Evolutionary conservation across 1,139 yeast genomes (phyloP), one percentile per base, ranked within the genome.

Genomic region (Debaryomycetaceae sp.): DNA sequence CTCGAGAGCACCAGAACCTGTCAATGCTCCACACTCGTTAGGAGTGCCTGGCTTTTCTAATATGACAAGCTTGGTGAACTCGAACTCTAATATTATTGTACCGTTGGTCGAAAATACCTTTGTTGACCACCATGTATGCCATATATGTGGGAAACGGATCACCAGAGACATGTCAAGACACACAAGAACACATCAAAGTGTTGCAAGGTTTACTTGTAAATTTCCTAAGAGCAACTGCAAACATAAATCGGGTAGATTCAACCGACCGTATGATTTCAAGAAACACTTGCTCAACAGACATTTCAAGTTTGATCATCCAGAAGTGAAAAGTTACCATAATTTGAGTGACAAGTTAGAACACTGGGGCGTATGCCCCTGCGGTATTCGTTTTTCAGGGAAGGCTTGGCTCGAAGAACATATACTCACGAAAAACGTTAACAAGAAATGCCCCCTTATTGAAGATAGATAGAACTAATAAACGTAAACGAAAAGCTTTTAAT

Each of bases 241-340:
- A 48, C 79, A 74, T 52, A 69, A 71, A 49, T 71, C 77, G 0
- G 71, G 73, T 39, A 63, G 73, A 47, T 74, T 74, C 49, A 74
- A 74, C 53, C 61, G 79, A 38, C 79, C 79, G 1, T 74, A 74
- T 51, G 79, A 74, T 55, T 74, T 70, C 61, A 74, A 74, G 49
- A 74, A 74, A 45, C 79, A 74, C 50, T 58, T 74, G 42, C 61
- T 74, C 36, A 76, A 73, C 48, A 65, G 66, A 50, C 79, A 74
- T 51, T 74, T 74, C 54, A 60, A 56, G 44, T 74, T 74, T 46
- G 78, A 74, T 50, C 74, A 73, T 49, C 73, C 76, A 20, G 59
- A 62, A 46, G 77, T 75, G 9, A 71, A 68, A 47, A 55, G 69
- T 3, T 72, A 74, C 2, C 68, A 69, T 41, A 74, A 72, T 24